Evolutionary conservation across 1,284 basidiomycete species (phyloP), one percentile per base, ranked within the genome.

Genomic region (Sparassis latifolia): DNA sequence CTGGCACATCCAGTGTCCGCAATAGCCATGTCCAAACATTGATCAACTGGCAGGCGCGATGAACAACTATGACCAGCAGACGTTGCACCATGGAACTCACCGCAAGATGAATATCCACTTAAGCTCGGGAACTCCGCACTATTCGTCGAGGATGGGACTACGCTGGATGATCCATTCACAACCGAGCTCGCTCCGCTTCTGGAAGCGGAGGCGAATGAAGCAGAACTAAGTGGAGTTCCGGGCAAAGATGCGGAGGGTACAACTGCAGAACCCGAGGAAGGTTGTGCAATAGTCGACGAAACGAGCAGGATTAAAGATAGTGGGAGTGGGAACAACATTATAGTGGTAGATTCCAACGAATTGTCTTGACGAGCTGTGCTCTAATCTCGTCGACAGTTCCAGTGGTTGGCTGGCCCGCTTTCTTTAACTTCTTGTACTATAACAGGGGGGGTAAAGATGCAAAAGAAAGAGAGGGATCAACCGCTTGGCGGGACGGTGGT

Each of bases 1-100:
- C 61, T 64, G 35, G 51, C 49, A 50, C 64, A 66, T 10, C 62
- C 62, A 9, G 60, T 50, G n/a, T 52, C 47, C 9, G 55, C 52
- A 10, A 63, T 55, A 0, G 63, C 54, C 10, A 55, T 20, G 7
- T 51, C 57, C n/a, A 66, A 51, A 49, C 64, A 66, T 29, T 58
- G 52, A 28, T 48, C 50, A 45, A 64, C 64, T 66, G 33, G 10
- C 37, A 37, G 28, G 29, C n/a, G 12, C 12, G n/a, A 9, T n/a
- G 31, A 10, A 33, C 5, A 6, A 28, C 37, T 33, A 12, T 9
- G 27, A 12, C 9, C 4, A 33, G 5, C 12, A 7, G 33, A 32
- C 10, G 20, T 28, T 9, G 27, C 27, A 5, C 12, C 28, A n/a
- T 28, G 44, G 41, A 38, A 44, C 48, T 42, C 42, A 52, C 50